Evolutionary conservation across 179 eudicot species (phyloP), one percentile per base, ranked within the genome.

Genomic region (Sideroxylon spinosum): DNA sequence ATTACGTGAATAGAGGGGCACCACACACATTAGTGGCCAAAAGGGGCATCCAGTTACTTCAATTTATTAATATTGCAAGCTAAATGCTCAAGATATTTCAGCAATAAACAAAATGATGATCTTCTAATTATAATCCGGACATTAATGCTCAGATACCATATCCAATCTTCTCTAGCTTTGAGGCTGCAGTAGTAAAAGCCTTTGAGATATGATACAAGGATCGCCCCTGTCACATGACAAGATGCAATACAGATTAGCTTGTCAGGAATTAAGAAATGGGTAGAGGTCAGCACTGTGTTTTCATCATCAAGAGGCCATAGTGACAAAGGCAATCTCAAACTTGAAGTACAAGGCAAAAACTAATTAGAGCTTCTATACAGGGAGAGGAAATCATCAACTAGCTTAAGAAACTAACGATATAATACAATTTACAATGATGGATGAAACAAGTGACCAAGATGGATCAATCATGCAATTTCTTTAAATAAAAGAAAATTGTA

Each of bases 121-220:
- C 28, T 6, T 70, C 55, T 28, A 57, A 57, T 10, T 17, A 7
- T 73, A 69, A 17, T 57, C 50, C 64, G 26, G 65, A 25, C 44
- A 74, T 8, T 7, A 52, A 69, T 22, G 29, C 37, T 49, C 6
- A 71, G 44, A 77, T 90, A 93, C 97, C 98, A 76, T 91, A 81
- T 79, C 97, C 98, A 83, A 93, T 92, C 89, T 95, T 95, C 91
- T 95, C 97, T 82, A 93, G 77, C 85, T 93, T 93, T 74, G 97
- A 88, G 71, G 90, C 86, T 71, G 93, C 95, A 79, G 91, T 90
- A 50, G 88, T 78, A 73, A 95, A 95, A 78, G 95, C 97, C 87
- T 90, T 95, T 64, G 95, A 91, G 75, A 95, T 89, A 81, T 93
- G 87, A 83, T 87, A 88, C 78, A 95, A 73, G 76, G 98, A 93